Conservation (phyloP, 2,329 filamentous ascomycete genomes). For the Hymenoscyphus salicellus region DNA sequence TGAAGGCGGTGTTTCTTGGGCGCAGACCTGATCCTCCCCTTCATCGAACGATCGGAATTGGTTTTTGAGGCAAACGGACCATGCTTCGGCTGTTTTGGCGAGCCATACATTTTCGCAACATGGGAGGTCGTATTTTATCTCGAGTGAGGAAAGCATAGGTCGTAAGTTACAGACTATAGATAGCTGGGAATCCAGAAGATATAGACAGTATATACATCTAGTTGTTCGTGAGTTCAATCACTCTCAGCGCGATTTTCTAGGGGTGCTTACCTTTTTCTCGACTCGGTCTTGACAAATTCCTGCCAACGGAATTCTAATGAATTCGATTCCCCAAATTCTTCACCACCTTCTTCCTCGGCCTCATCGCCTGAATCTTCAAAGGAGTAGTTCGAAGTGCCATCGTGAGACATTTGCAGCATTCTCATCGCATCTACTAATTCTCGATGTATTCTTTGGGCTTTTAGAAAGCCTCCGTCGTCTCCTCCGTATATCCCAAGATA, state of each 20-base stretch:
- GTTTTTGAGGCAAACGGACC: not conserved
- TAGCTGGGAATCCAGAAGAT: slow-evolving; percentile 14
- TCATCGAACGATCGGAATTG: slow-evolving; percentile 15
- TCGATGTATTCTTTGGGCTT: slow-evolving; percentile 14
- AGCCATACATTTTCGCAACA: slow-evolving; percentile 15
- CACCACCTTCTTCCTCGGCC: slow-evolving; percentile 10
- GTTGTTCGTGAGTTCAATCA: not conserved
- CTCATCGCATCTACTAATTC: slow-evolving; percentile 14
- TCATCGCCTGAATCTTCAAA: slow-evolving; percentile 34
- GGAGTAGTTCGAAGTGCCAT: slow-evolving; percentile 43
- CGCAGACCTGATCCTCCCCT: slow-evolving; percentile 7
- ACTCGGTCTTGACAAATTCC: slow-evolving; percentile 11
- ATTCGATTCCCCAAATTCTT: not conserved
- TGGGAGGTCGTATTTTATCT: slow-evolving; percentile 16
- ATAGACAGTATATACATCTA: slow-evolving; percentile 15
- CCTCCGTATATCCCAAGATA: slow-evolving; percentile 14
- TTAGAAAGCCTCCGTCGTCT: slow-evolving; percentile 10
- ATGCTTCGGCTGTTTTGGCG: slow-evolving; percentile 4
- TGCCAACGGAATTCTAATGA: slow-evolving; percentile 8
- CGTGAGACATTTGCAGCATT: slow-evolving; percentile 39
- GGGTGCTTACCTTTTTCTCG: slow-evolving; percentile 8
- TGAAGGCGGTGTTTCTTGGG: slow-evolving; percentile 11
- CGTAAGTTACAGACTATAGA: slow-evolving; percentile 14
- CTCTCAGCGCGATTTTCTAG: not conserved
- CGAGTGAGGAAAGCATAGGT: slow-evolving; percentile 11